Conservation (phyloP, 2,329 filamentous ascomycete genomes). For the Neocucurbitaria cava region DNA sequence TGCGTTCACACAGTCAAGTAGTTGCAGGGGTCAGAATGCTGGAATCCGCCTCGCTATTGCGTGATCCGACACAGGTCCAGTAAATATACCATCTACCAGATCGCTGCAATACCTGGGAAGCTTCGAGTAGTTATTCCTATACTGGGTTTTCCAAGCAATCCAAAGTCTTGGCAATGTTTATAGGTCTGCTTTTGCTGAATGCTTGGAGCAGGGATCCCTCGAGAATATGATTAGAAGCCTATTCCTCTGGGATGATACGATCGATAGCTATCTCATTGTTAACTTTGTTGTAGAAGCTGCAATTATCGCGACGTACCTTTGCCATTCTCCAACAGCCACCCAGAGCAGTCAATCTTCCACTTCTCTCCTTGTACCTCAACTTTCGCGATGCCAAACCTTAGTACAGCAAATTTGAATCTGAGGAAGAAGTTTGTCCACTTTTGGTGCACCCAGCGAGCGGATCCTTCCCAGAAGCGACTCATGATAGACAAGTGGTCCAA, state of each 20-base stretch:
- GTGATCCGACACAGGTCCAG: too few relatives aligned
- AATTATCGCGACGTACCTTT: conserved; percentile 36
- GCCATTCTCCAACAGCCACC: conserved; percentile 41
- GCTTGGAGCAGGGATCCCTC: too few relatives aligned
- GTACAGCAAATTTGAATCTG: conserved; percentile 43
- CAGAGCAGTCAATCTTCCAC: conserved; percentile 48
- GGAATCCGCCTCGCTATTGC: too few relatives aligned
- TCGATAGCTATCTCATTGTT: conserved; percentile 35
- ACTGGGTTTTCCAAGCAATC: too few relatives aligned
- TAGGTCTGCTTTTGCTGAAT: too few relatives aligned
- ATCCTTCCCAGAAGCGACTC: conserved; percentile 32
- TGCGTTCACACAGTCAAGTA: neutral
- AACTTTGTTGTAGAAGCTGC: conserved; percentile 2
- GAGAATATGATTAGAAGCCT: neutral
- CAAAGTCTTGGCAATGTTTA: too few relatives aligned
- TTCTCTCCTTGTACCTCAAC: conserved; percentile 40
- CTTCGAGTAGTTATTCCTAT: too few relatives aligned
- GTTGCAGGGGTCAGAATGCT: neutral
- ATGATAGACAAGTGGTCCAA: conserved; percentile 33
- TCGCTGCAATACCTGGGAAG: too few relatives aligned
- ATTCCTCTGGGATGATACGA: conserved; percentile 37
- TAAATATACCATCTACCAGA: too few relatives aligned
- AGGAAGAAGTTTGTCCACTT: conserved; percentile 47
- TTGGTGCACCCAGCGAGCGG: conserved; percentile 42
- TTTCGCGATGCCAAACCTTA: conserved; percentile 41